Conservation (phyloP, 441 rosid genomes). For the Eutrema salsugineum region DNA sequence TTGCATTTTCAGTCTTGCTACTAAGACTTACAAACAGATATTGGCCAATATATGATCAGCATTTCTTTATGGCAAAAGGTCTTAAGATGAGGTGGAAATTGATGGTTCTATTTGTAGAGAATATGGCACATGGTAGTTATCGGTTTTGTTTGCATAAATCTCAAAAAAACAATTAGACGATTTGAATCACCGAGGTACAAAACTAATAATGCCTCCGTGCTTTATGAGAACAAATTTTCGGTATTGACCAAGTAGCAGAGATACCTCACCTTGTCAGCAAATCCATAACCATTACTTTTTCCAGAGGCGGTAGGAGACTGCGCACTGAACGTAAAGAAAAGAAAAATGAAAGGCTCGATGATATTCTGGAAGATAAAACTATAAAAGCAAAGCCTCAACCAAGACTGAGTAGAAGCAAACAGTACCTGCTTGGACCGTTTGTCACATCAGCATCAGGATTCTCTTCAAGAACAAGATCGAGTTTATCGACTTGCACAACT, state of each 20-base stretch:
- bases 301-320: slow-evolving; percentile 59
- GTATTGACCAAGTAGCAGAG: not conserved
- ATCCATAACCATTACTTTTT: slow-evolving; percentile 89
- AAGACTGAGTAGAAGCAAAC: not conserved
- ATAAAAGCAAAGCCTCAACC: not conserved
- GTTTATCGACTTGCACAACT: slow-evolving; percentile 86
- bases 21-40: not conserved
- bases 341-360: not conserved
- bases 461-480: slow-evolving; percentile 97
- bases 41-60: not conserved
- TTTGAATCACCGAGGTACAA: not conserved
- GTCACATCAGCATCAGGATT: slow-evolving; percentile 59
- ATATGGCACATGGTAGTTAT: not conserved
- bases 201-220: not conserved
- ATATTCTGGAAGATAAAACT: not conserved
- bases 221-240: not conserved
- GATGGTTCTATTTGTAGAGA: not conserved
- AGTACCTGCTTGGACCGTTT: slow-evolving; percentile 61
- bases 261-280: slow-evolving; percentile 91
- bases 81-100: not conserved
- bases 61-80: not conserved
- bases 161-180: not conserved
- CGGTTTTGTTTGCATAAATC: not conserved
- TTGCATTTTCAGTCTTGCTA: not conserved
- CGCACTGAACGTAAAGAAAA: slow-evolving; percentile 37